A percentile compares a stretch with the other conserved stretches of the same genome.
These are phyloP conservation scores for Haematococcus lacustris DNA, from an alignment of 139 green algal species.

Conservation along the genomic window DNA sequence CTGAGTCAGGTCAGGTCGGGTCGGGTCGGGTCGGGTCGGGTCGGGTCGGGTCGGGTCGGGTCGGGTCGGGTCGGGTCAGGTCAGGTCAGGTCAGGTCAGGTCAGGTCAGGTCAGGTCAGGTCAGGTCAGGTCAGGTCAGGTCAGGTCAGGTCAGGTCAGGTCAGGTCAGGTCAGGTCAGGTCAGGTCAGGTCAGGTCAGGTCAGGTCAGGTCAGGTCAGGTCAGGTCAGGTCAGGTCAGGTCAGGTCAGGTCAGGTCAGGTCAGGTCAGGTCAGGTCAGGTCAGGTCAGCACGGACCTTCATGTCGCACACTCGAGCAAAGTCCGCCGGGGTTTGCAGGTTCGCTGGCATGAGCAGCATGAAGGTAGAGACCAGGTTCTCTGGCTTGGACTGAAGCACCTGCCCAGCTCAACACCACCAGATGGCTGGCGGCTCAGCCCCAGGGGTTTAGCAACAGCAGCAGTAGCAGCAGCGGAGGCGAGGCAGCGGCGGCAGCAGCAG, in stretches of 20 bases:
- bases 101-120: not conserved
- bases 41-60: not conserved
- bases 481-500: conserved; percentile 1
- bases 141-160: too few relatives aligned
- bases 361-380: conserved; percentile 58
- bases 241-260: too few relatives aligned
- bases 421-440: too few relatives aligned
- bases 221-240: too few relatives aligned
- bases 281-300: conserved; percentile 28
- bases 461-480: too few relatives aligned
- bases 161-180: too few relatives aligned
- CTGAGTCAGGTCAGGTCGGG: not conserved
- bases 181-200: too few relatives aligned
- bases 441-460: not conserved
- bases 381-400: conserved; percentile 36
- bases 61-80: not conserved
- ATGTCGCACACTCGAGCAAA: conserved; percentile 45
- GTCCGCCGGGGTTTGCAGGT: conserved; percentile 22
- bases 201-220: too few relatives aligned
- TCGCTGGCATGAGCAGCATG: conserved; percentile 48
- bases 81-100: not conserved
- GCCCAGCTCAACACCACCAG: too few relatives aligned
- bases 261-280: not conserved
- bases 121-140: too few relatives aligned
- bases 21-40: not conserved